phyloP scores from a whole-genome alignment of 192 early-diverging fungal species.

The Thamnidium elegans region DNA sequence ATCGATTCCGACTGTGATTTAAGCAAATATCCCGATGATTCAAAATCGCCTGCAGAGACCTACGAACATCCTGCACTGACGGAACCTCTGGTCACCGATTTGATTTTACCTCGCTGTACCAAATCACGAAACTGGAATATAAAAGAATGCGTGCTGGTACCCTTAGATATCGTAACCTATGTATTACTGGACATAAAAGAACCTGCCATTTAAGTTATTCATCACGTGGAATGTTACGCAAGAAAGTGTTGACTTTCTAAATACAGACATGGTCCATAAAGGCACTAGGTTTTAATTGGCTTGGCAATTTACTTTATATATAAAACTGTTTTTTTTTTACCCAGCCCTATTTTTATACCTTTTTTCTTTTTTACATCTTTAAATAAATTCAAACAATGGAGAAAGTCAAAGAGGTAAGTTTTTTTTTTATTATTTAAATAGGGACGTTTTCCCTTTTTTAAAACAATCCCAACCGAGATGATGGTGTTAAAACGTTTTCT shows the following conservation, averaged over 20 bases:
- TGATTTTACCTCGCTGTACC: not conserved
- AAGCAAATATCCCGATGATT: not conserved
- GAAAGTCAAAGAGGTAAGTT: slow-evolving; percentile 58
- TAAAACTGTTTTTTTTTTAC: not conserved
- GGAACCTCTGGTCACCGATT: not conserved
- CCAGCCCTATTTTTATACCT: slow-evolving; percentile 11
- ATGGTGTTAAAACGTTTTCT: not conserved
- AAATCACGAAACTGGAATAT: not conserved
- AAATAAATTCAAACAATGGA: slow-evolving; percentile 44
- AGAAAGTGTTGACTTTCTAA: not conserved
- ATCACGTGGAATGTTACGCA: not conserved
- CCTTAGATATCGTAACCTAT: not conserved
- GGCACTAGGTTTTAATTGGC: slow-evolving; percentile 5
- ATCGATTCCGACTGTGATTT: not conserved
- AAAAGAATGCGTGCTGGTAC: not conserved
- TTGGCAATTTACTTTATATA: not conserved
- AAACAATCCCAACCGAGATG: not conserved
- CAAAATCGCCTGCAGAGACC: not conserved
- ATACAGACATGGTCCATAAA: slow-evolving; percentile 14
- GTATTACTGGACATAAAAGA: not conserved
- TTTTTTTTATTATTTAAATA: slow-evolving; percentile 10
- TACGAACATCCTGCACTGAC: slow-evolving; percentile 10
- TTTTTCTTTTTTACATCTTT: slow-evolving; percentile 15
- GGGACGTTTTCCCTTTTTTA: not conserved
- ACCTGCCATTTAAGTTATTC: not conserved